Percentiles rank a stretch among this genome's conserved stretches.
Conservation (phyloP, 768 basidiomycete genomes). For the Mycena belliarum region DNA sequence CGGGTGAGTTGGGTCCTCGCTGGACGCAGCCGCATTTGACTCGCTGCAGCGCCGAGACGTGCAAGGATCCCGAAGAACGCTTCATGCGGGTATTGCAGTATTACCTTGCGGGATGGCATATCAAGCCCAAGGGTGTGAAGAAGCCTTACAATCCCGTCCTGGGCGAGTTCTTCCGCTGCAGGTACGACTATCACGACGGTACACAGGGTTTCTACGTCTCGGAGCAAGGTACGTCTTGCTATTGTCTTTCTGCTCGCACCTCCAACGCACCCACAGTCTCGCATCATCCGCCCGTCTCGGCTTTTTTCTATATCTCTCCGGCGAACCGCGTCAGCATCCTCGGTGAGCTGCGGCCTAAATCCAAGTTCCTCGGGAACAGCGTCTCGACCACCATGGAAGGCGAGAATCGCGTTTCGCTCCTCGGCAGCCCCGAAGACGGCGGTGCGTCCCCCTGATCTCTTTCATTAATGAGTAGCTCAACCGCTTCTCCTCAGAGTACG, state of each 20-base stretch:
- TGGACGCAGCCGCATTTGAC: slow-evolving; percentile 11
- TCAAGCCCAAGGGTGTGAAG: slow-evolving; percentile 99
- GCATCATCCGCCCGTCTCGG: slow-evolving; percentile 91
- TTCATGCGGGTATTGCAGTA: slow-evolving; percentile 91
- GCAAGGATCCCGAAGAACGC: slow-evolving; percentile 81
- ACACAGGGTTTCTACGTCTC: slow-evolving; percentile 94
- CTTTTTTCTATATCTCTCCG: slow-evolving; percentile 95
- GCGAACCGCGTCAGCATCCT: slow-evolving; percentile 83
- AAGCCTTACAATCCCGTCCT: slow-evolving; percentile 99
- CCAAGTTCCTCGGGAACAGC: slow-evolving; percentile 94
- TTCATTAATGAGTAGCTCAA: slow-evolving; percentile 1
- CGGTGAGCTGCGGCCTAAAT: slow-evolving; percentile 94
- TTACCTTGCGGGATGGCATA: slow-evolving; percentile 99
- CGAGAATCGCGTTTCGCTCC: slow-evolving; percentile 82
- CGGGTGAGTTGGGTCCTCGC: slow-evolving; percentile 56
- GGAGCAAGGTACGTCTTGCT: slow-evolving; percentile 72
- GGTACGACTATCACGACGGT: slow-evolving; percentile 89
- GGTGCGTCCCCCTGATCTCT: slow-evolving; percentile 48
- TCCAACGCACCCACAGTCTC: slow-evolving; percentile 61
- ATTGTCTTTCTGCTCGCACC: not conserved
- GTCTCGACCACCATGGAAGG: slow-evolving; percentile 97
- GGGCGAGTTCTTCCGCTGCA: slow-evolving; percentile 97
- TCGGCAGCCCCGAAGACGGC: slow-evolving; percentile 85
- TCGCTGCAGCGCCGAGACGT: slow-evolving; percentile 68
- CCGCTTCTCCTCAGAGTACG: slow-evolving; percentile 57